These are phyloP conservation scores for Deuterostichococcus epilithicus DNA, from an alignment of 139 green algal species.

Conservation along the genomic window DNA sequence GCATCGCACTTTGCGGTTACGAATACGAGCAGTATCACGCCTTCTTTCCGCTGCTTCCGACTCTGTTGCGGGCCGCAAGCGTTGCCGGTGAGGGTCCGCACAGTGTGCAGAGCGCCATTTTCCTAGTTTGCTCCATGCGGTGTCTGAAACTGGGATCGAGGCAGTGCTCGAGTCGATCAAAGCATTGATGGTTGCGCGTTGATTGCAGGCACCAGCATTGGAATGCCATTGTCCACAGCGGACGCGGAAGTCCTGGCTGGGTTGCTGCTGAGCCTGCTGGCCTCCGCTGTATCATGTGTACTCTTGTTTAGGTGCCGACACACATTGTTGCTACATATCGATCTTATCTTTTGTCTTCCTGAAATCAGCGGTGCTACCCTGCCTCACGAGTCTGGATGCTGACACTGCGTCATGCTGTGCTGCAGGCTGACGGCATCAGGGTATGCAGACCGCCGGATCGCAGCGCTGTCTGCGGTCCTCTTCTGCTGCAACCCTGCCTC, in stretches of 20 bases:
- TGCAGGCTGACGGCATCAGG: constrained; percentile 40
- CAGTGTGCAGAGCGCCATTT: too few species aligned
- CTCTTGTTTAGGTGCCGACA: constrained; percentile 25
- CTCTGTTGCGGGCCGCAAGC: background rate
- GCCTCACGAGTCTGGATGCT: too few species aligned
- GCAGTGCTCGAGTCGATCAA: too few species aligned
- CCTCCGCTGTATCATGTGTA: constrained; percentile 38
- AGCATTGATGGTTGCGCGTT: too few species aligned
- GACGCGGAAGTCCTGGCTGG: background rate
- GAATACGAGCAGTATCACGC: constrained; percentile 86
- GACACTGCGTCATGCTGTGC: too few species aligned
- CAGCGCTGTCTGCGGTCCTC: constrained; percentile 53
- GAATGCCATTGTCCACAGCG: too few species aligned
- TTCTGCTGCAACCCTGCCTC: constrained; percentile 75
- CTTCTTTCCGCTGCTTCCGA: constrained; percentile 84
- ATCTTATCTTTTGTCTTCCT: constrained; percentile 15
- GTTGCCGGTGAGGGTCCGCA: background rate
- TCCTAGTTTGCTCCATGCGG: too few species aligned
- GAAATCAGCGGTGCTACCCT: too few species aligned
- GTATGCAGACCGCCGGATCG: constrained; percentile 35
- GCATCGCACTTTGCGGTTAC: constrained; percentile 78
- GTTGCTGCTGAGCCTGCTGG: constrained; percentile 31
- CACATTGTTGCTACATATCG: constrained; percentile 9
- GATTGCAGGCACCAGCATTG: too few species aligned
- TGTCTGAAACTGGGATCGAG: too few species aligned